Conservation (phyloP, 257 asterid genomes). For the Lithospermum erythrorhizon region DNA sequence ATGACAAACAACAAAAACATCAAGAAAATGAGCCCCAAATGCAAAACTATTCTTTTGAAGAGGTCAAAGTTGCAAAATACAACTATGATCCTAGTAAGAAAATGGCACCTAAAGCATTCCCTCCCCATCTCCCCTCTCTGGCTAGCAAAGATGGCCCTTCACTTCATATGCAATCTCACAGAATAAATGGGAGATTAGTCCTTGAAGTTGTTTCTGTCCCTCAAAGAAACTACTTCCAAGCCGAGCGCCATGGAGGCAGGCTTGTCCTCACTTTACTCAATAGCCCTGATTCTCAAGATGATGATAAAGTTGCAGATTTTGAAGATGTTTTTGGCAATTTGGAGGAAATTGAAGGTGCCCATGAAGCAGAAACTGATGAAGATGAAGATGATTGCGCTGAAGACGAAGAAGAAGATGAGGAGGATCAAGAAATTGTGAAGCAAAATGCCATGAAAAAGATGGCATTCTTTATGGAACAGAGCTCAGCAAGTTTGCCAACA, state of each 20-base stretch:
- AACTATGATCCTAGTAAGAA: constrained; percentile 15
- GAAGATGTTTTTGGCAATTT: constrained; percentile 13
- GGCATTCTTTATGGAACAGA: constrained; percentile 16
- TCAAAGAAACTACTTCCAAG: constrained; percentile 37
- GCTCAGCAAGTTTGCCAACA: constrained; percentile 12
- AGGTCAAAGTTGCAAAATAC: constrained; percentile 29
- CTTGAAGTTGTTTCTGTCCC: constrained; percentile 57
- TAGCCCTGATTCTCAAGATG: constrained; percentile 16
- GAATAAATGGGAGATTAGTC: constrained; percentile 57
- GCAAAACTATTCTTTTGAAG: constrained; percentile 16
- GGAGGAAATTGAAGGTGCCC: constrained; percentile 21
- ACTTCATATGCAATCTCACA: constrained; percentile 43
- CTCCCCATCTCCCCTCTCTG: constrained; percentile 67
- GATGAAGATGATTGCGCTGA: neutral
- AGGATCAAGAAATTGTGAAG: neutral
- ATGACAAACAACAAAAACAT: constrained; percentile 12
- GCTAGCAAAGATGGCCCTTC: constrained; percentile 38
- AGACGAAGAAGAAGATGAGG: constrained; percentile 5
- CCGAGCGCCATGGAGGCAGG: constrained; percentile 53
- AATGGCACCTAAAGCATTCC: constrained; percentile 37
- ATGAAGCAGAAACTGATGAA: neutral
- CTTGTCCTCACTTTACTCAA: constrained; percentile 43
- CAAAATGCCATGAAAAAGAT: constrained; percentile 4
- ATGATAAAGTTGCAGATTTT: constrained; percentile 12
- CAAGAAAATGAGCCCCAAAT: neutral